Base-by-base conservation (phyloP, 2,329 filamentous ascomycete genomes). In the Diaporthe citri region DNA sequence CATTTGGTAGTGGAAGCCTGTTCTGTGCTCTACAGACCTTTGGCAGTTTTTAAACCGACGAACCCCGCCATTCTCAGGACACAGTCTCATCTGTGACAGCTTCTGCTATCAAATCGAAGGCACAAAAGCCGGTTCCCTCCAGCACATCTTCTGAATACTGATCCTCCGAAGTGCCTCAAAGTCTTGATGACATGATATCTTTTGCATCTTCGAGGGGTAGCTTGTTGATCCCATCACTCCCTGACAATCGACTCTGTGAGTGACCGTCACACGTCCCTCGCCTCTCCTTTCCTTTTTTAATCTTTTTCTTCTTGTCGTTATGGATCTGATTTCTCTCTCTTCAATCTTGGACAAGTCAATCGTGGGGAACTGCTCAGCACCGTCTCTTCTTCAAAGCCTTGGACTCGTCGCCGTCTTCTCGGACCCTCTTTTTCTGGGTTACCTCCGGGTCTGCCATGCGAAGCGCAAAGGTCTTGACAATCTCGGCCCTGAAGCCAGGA, bases 401-500 rank as follows among this genome's bases (percentile, higher is more conserved):
- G 25, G 6, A 15, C 46, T 51, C 20, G 4, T 25, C 13, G 1
- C 10, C 22, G n/a, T 55, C 57, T 17, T 62, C 22, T 34, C 12
- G 15, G 8, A 1, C 20, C 34, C 59, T 72, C 70, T 60, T 62
- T 17, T 9, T 60, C 46, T 62, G 3, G 8, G 70, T 52, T 34
- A 55, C 31, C 34, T 52, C 12, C 10, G 36, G 22, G 20, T 71
- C 67, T 31, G 67, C 67, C 28, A 31, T 10, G 4, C 73, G 73
- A 28, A 43, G 2, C 22, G 67, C 66, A 31, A 74, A 71, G 13
- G 2, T 12, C 46, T 72, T 71, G 1, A 43, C 28, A 15, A 72
- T 48, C 28, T 51, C 67, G 4, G 15, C 9, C 39, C 17, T 79
- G 46, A 79, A 80, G 22, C 77, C 78, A 2, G 60, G 48, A 9